A percentile compares a stretch with the other conserved stretches of the same genome.
These are phyloP conservation scores for Clarireedia sp. DNA, from an alignment of 2,329 filamentous ascomycete genomes.

Conservation along the genomic window DNA sequence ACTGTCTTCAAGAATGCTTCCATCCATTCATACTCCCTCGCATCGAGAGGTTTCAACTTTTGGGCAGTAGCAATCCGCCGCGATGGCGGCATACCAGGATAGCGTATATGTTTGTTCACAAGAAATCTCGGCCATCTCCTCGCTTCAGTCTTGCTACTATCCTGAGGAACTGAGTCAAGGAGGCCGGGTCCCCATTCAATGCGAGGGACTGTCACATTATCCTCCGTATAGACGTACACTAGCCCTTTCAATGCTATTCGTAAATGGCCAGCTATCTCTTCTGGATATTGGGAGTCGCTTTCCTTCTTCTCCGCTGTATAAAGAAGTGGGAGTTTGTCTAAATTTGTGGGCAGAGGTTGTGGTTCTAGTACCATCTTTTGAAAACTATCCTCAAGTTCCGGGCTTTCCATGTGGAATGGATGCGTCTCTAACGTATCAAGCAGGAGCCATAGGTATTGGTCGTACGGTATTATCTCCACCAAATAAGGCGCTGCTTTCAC, in stretches of 20 bases:
- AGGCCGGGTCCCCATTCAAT: not conserved
- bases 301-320: too few species aligned
- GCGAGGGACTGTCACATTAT: not conserved
- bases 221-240: conserved; percentile 1
- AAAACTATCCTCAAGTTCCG: not conserved
- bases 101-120: not conserved
- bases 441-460: conserved; percentile 1
- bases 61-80: not conserved
- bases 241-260: not conserved
- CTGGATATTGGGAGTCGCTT: not conserved
- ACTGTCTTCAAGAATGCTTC: conserved; percentile 14
- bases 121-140: not conserved
- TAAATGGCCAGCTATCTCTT: not conserved
- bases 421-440: not conserved
- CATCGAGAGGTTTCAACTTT: conserved; percentile 6
- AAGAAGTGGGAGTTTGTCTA: too few species aligned
- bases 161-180: too few species aligned
- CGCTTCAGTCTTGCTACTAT: too few species aligned
- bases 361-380: not conserved
- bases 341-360: not conserved
- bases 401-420: not conserved
- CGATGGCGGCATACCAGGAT: too few species aligned
- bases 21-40: conserved; percentile 16
- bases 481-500: not conserved
- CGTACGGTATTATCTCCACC: not conserved